Evolutionary conservation across 2,329 filamentous ascomycete genomes (phyloP).

Genomic region (Diaporthe ilicicola): DNA sequence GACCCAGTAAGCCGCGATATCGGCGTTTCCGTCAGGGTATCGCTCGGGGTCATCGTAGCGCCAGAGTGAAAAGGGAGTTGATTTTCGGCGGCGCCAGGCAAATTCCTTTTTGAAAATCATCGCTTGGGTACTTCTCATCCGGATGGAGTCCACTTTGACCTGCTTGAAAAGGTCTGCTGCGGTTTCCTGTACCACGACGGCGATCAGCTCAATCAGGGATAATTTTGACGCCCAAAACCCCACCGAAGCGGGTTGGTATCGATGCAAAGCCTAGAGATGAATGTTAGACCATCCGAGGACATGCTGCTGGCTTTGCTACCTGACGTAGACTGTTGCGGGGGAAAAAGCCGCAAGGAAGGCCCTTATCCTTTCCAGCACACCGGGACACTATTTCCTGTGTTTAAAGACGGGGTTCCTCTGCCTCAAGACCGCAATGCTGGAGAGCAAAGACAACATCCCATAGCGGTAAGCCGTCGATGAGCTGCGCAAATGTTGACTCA

Average conservation of each 20-base stretch:
- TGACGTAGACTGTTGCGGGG: neutral
- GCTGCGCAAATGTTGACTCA: neutral
- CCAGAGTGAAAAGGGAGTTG: neutral
- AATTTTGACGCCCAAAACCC: neutral
- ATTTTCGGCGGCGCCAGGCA: neutral
- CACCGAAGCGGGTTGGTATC: neutral
- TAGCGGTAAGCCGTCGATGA: neutral
- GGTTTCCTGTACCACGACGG: neutral
- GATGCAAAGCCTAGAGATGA: neutral
- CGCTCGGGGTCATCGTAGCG: neutral
- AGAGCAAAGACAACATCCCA: neutral
- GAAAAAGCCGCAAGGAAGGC: neutral
- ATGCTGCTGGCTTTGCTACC: too few relatives aligned
- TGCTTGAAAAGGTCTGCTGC: neutral
- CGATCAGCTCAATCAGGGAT: neutral
- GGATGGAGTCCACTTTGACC: neutral
- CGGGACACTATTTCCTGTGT: neutral
- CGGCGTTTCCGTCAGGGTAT: neutral
- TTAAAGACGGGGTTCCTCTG: neutral
- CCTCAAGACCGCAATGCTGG: neutral
- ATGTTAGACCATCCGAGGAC: neutral
- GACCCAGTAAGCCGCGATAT: neutral
- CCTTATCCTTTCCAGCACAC: neutral
- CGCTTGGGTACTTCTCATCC: neutral
- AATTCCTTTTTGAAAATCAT: neutral